Evolutionary conservation across 2,329 filamentous ascomycete species (phyloP), one percentile per base, ranked within the genome.

Genomic region (Cephalotrichum gorgonifer): DNA sequence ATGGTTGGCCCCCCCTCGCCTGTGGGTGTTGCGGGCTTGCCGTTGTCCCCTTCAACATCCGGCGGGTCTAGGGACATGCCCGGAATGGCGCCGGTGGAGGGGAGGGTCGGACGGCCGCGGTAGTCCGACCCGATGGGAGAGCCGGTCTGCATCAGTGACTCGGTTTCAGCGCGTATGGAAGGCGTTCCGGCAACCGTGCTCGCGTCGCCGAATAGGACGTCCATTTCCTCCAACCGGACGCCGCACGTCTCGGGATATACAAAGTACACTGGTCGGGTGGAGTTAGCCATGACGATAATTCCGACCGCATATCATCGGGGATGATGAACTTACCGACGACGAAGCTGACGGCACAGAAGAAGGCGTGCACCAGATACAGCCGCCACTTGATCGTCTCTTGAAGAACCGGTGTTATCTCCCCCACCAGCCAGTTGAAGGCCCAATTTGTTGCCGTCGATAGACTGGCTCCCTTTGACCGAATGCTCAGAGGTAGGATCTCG

Each of bases 351-450:
- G 88, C 88, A 64, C 93, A 98, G 71, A 95, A 97, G 66, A 97
- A 96, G 2, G 93, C 93, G 66, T 98, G 93, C 15, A 98, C 74
- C 44, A 98, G 76, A 61, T 98, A 98, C 52, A 97, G 73, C 30
- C 93, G 81, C 93, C 93, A 98, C 58, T 85, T 80, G 59, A 98
- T 97, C 68, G 77, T 81, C 58, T 93, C 88, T 64, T 98, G 91
- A 52, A 97, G 72, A 49, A 97, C 82, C 2, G 93, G 93, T 0
- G 93, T 98, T 74, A 97, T 79, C 66, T 95, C 88, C 56, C 93
- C 93, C 3, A 97, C 93, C 25, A 97, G 73, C 86, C 89, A 98
- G 68, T 98, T 98, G 68, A 93, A 95, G 1, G 91, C 89, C 93
- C 93, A 98, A 63, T 98, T 98, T 28, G 90, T 84, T 17, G 93